A percentile compares a stretch with the other conserved stretches of the same genome.
Evolutionary conservation across 2,329 filamentous ascomycete genomes (phyloP).

Genomic region (Phialemoniopsis sp.): DNA sequence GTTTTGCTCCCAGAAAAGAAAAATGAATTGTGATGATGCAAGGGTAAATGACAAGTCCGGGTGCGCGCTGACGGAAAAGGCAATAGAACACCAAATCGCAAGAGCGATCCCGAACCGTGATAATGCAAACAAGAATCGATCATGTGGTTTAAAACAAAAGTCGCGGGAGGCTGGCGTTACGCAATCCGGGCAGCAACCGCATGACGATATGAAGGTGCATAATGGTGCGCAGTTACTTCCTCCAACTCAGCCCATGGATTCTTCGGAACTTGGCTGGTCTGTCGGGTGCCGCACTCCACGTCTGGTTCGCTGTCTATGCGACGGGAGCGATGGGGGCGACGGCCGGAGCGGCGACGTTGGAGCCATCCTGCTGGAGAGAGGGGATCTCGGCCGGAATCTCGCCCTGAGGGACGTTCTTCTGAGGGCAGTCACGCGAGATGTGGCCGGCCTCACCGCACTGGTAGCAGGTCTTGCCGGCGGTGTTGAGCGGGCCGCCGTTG

Average conservation of each 20-base stretch:
- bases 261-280: background rate
- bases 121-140: background rate
- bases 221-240: no score
- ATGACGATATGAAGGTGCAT: no score
- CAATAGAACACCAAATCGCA: constrained; percentile 9
- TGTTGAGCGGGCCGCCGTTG: constrained; percentile 93
- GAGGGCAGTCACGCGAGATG: constrained; percentile 90
- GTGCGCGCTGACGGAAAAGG: constrained; percentile 16
- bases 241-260: no score
- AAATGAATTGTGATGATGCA: constrained; percentile 17
- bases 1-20: constrained; percentile 15
- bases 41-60: constrained; percentile 15
- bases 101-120: background rate
- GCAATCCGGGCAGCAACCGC: no score
- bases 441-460: constrained; percentile 93
- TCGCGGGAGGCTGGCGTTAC: no score
- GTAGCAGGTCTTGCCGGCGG: constrained; percentile 97
- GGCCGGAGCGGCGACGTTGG: constrained; percentile 27
- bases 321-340: constrained; percentile 36
- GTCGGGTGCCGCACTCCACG: no score
- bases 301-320: constrained; percentile 16
- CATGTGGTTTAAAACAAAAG: background rate
- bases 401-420: constrained; percentile 58
- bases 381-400: constrained; percentile 44
- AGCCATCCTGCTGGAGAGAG: constrained; percentile 32